phyloP scores from a whole-genome alignment of 805 yeast species.

The Kazachstania martiniae region DNA sequence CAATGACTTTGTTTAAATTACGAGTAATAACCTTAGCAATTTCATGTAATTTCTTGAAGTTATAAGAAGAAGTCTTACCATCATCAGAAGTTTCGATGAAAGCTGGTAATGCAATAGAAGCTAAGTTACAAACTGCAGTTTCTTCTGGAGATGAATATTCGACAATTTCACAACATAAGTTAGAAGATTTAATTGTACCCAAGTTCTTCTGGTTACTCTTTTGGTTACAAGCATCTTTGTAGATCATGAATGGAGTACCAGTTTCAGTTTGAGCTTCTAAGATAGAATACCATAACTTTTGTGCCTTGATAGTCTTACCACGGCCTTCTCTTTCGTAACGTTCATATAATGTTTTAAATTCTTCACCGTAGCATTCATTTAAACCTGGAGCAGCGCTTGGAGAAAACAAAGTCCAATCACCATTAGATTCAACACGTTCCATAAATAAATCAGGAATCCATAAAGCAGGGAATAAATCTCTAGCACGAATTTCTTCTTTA shows the following conservation, averaged over 20 bases:
- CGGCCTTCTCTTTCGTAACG: constrained; percentile 63
- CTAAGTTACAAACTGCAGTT: constrained; percentile 92
- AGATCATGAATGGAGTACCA: constrained; percentile 90
- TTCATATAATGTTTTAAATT: constrained; percentile 61
- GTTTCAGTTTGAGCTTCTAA: constrained; percentile 91
- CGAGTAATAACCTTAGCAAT: constrained; percentile 67
- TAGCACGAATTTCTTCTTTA: constrained; percentile 84
- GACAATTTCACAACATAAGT: constrained; percentile 87
- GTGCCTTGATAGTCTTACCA: constrained; percentile 67
- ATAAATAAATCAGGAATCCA: constrained; percentile 95
- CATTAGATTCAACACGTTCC: constrained; percentile 73
- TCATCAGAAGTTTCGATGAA: constrained; percentile 45
- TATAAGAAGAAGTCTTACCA: constrained; percentile 39
- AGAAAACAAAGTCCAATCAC: constrained; percentile 82
- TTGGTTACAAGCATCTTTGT: constrained; percentile 82
- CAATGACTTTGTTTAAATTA: constrained; percentile 76
- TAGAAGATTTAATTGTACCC: constrained; percentile 88
- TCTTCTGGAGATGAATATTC: constrained; percentile 89
- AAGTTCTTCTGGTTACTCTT: constrained; percentile 87
- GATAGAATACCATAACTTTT: constrained; percentile 82
- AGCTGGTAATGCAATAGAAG: constrained; percentile 80
- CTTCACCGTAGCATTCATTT: constrained; percentile 72
- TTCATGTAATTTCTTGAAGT: constrained; percentile 64
- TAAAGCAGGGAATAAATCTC: constrained; percentile 85
- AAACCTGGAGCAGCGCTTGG: constrained; percentile 86